Base-by-base conservation (phyloP, 1,284 basidiomycete genomes). In the Fomitopsis palustris region DNA sequence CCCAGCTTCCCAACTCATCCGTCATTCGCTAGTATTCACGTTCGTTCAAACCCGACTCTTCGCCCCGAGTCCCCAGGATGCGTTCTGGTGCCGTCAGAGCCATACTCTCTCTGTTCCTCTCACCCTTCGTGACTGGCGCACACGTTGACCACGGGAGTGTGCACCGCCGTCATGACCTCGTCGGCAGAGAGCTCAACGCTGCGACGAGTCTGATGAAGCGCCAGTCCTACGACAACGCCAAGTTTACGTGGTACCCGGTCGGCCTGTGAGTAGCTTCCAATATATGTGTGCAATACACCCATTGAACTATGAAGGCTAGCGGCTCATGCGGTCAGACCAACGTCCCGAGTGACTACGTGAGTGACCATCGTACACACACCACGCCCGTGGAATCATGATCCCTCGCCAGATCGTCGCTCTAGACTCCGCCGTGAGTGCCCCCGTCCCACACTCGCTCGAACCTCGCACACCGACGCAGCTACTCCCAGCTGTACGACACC, bases 251-350 rank as follows among this genome's bases (percentile, higher is more conserved):
- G 19, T 43, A 21, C 23, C 17, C 10, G 14, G 41, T 21, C 12
- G 41, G 41, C 19, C n/a, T 25, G 41, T 43, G 23, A 43, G 41
- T n/a, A 8, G 5, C 35, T 35, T 37, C 23, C 41, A 19, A 8
- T 43, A 17, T 17, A 12, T 12, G 19, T 2, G 27, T 43, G 17
- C 33, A n/a, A n/a, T 35, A 9, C 35, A 17, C 49, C 45, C 25
- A 57, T 16, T 17, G 54, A 10, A 58, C 54, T 1, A 53, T 52
- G 60, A 23, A 37, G 52, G 54, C 25, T 47, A 85, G 84, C 47
- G 83, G 81, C 62, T 81, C 83, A 49, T 88, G 86, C 63, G 87
- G 86, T 12, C 54, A 72, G 4, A 56, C 14, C n/a, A 87, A 80
- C 65, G 55, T 51, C 0, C 62, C 76, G 27, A 68, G 60, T 54